phyloP scores from a whole-genome alignment of 176 grass and related monocot species.

The Puccinellia tenuiflora region DNA sequence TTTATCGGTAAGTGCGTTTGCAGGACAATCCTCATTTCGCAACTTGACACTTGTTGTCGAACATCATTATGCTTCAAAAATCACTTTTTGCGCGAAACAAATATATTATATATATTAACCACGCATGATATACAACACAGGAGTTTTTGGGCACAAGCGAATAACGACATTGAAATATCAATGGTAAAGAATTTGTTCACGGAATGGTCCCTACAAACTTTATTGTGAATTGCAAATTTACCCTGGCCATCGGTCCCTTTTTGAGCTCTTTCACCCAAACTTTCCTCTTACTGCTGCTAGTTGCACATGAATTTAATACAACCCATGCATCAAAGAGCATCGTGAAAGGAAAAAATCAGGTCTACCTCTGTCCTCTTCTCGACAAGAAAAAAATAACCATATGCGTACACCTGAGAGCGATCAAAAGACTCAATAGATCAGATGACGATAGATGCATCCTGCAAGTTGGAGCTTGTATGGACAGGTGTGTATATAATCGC shows the following conservation, averaged over 20 bases:
- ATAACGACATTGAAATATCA: background rate
- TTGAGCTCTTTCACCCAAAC: conserved; percentile 45
- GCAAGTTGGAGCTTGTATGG: no score
- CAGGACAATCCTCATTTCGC: conserved; percentile 25
- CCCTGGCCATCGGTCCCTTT: conserved; percentile 21
- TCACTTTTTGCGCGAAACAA: background rate
- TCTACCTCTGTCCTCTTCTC: background rate
- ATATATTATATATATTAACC: background rate
- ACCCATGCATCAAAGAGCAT: background rate
- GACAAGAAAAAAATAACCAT: background rate
- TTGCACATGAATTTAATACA: conserved; percentile 38
- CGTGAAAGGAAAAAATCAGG: background rate
- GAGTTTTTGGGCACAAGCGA: background rate
- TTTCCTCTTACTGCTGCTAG: conserved; percentile 35
- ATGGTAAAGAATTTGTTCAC: conserved; percentile 19
- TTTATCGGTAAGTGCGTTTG: background rate
- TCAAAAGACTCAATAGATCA: conserved; percentile 33
- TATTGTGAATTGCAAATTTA: conserved; percentile 48
- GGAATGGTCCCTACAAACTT: conserved; percentile 51
- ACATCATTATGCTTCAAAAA: conserved; percentile 5
- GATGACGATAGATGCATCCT: background rate
- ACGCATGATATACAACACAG: background rate
- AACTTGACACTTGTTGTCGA: conserved; percentile 62
- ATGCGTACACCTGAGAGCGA: conserved; percentile 41
- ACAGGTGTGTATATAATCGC: no score